Conservation (phyloP, 352 stramenopile species). For the Pythium rishiriense region DNA sequence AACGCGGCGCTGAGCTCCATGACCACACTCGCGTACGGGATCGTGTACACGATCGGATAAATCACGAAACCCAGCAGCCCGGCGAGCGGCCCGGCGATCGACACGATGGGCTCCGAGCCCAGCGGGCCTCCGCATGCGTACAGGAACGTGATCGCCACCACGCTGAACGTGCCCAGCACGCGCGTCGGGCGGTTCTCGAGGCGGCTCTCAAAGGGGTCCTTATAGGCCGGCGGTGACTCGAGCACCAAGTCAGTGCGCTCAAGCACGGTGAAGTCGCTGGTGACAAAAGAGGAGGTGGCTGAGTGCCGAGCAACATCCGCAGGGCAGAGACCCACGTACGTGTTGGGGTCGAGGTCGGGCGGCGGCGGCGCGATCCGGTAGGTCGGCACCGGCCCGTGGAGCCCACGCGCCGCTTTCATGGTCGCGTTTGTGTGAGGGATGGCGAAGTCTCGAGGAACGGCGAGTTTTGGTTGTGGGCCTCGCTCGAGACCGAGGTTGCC, state of each 20-base stretch:
- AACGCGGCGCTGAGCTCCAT: conserved; percentile 70
- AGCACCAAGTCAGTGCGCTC: conserved; percentile 35
- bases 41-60: conserved; percentile 60
- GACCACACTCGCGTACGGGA: conserved; percentile 59
- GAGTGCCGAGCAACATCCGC: background rate
- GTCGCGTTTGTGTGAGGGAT: background rate
- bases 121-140: conserved; percentile 29
- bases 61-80: conserved; percentile 51
- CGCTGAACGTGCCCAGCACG: conserved; percentile 29
- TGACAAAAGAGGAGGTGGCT: conserved; percentile 7
- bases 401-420: background rate
- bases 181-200: conserved; percentile 16
- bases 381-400: conserved; percentile 6
- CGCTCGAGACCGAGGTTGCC: too few species aligned
- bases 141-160: conserved; percentile 35
- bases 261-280: conserved; percentile 22
- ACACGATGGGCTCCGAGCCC: conserved; percentile 59
- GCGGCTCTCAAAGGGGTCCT: conserved; percentile 23
- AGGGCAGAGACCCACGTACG: conserved; percentile 3
- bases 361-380: conserved; percentile 14
- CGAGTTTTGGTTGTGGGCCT: too few species aligned
- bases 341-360: background rate
- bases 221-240: conserved; percentile 19
- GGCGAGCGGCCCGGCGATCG: conserved; percentile 51
- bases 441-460: background rate